Conservation (phyloP, 1,284 basidiomycete genomes). For the Ceratobasidium sp. region DNA sequence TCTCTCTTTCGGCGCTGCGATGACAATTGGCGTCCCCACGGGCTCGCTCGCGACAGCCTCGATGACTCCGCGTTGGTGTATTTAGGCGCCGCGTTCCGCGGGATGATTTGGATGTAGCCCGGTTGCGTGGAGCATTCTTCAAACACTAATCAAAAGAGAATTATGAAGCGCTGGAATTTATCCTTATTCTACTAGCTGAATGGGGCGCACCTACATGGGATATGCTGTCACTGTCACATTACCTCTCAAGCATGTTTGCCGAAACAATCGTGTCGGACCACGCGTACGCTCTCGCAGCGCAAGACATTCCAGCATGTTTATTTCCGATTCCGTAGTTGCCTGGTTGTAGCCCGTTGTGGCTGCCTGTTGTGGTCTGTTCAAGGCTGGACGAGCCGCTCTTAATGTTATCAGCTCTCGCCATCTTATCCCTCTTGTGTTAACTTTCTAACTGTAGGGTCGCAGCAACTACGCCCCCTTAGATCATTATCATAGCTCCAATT, state of each 20-base stretch:
- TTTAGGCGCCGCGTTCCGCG: slow-evolving; percentile 73
- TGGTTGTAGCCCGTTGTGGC: too few species aligned
- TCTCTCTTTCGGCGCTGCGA: slow-evolving; percentile 60
- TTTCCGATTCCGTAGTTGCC: slow-evolving; percentile 22
- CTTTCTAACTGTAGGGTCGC: slow-evolving; percentile 5
- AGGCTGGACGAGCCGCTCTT: not conserved
- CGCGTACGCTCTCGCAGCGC: not conserved
- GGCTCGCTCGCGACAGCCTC: slow-evolving; percentile 86
- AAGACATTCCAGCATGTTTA: not conserved
- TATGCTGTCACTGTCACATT: not conserved
- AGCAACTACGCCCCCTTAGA: not conserved
- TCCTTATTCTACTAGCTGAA: not conserved
- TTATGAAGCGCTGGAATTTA: not conserved
- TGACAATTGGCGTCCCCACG: slow-evolving; percentile 63
- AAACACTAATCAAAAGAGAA: not conserved
- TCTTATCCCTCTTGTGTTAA: not conserved
- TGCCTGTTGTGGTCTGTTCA: not conserved
- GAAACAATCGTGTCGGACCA: not conserved
- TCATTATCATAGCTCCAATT: not conserved
- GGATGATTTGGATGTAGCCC: too few species aligned
- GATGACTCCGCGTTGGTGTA: slow-evolving; percentile 73
- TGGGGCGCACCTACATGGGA: slow-evolving; percentile 2
- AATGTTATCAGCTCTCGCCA: not conserved
- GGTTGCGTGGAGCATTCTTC: too few species aligned
- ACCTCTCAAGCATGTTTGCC: not conserved